Evolutionary conservation across 2,329 filamentous ascomycete genomes (phyloP), one percentile per base, ranked within the genome.

Genomic region (Fusarium fracticaudum): DNA sequence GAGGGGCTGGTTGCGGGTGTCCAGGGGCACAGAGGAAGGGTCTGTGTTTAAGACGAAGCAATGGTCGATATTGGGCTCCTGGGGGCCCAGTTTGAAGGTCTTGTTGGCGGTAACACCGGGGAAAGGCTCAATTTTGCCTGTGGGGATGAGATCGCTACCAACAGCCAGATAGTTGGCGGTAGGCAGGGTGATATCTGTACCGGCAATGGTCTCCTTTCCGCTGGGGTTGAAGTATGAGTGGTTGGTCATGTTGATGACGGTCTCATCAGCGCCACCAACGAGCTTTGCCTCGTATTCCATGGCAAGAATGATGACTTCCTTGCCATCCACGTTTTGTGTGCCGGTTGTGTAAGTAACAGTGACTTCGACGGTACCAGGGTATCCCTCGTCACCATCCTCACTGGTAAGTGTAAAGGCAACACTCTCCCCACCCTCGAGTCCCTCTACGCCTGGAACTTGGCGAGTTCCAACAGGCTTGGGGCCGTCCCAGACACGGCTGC

Each of bases 201-300:
- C 88, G 60, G 87, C 87, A 67, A 89, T 88, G 24, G 87, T 86
- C 22, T 85, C 81, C 41, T 82, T 83, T 76, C 87, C 87, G 7
- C 86, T 84, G 40, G 92, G 86, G 83, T 92, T 92, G 83, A 93
- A 93, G 85, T 93, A 93, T 44, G 94, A 97, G 86, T 99, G 96
- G 85, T 98, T 99, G 57, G 96, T 98, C 84, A 98, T 89, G 84
- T 95, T 97, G 81, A 98, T 90, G 47, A 91, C 91, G 1, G 96
- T 98, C 87, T 98, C 96, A n/a, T 95, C 91, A 18, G 91, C 92
- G 57, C 93, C 92, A 7, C 89, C 92, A 7, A 94, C 87, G 53
- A 98, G 87, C 82, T 94, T 91, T 26, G 93, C 95, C 86, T 98
- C 93, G 81, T 97, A 98, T 82, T 98, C 96, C 57, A 97, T 93